These are phyloP conservation scores for Monilinia aucupariae DNA, from an alignment of 2,329 filamentous ascomycete species.

Conservation along the genomic window DNA sequence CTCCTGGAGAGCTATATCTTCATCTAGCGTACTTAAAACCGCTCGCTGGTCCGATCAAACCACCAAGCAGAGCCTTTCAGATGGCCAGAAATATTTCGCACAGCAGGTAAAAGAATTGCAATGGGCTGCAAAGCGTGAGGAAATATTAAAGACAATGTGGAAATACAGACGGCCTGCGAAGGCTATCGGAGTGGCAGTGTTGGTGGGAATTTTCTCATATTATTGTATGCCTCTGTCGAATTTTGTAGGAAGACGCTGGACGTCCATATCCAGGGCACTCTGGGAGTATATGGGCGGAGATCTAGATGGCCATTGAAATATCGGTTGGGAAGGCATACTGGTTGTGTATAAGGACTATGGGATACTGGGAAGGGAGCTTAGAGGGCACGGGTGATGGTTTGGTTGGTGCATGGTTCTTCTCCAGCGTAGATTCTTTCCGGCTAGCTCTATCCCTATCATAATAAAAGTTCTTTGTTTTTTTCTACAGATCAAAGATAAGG, in stretches of 20 bases:
- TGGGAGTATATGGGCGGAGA: conserved; percentile 25
- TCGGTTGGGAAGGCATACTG: not conserved
- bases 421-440: not conserved
- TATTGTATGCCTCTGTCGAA: not conserved
- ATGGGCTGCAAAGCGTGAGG: conserved; percentile 54
- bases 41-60: conserved; percentile 51
- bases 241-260: not conserved
- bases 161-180: conserved; percentile 60
- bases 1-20: conserved; percentile 68
- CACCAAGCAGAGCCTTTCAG: conserved; percentile 51
- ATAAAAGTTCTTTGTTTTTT: conserved; percentile 8
- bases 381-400: not conserved
- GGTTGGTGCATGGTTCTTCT: not conserved
- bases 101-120: conserved; percentile 68
- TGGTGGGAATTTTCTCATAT: conserved; percentile 59
- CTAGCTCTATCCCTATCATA: not conserved
- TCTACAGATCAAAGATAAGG: not conserved
- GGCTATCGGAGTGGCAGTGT: conserved; percentile 57
- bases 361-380: not conserved
- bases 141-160: conserved; percentile 49
- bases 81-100: conserved; percentile 64
- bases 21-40: conserved; percentile 79
- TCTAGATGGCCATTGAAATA: not conserved
- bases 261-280: conserved; percentile 24
- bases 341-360: not conserved